Conservation (phyloP, 805 yeast species). For the Candida qinlingensis region DNA sequence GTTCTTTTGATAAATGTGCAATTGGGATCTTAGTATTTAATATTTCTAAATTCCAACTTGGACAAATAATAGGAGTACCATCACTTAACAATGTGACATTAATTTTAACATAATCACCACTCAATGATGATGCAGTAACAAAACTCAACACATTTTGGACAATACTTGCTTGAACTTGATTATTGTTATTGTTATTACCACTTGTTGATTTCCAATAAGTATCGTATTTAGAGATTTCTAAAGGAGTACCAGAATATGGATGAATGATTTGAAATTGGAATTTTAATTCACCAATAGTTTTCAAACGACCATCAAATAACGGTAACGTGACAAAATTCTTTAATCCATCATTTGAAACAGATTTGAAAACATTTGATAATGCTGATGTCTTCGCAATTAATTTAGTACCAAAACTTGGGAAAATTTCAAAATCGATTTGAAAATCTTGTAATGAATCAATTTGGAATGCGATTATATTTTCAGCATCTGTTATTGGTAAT, state of each 20-base stretch:
- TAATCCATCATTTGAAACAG: conserved; percentile 30
- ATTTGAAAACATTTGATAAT: conserved; percentile 47
- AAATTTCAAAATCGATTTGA: conserved; percentile 79
- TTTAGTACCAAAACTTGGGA: conserved; percentile 92
- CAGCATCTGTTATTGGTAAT: conserved; percentile 59
- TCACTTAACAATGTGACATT: conserved; percentile 71
- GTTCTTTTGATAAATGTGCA: conserved; percentile 42
- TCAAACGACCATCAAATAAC: conserved; percentile 72
- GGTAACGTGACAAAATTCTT: conserved; percentile 50
- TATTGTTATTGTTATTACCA: conserved; percentile 27
- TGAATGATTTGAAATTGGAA: conserved; percentile 78
- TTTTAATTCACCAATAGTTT: conserved; percentile 73
- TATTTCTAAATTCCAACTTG: conserved; percentile 51
- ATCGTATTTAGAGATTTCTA: conserved; percentile 88
- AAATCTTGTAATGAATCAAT: conserved; percentile 73
- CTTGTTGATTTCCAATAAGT: conserved; percentile 95
- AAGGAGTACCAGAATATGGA: conserved; percentile 80
- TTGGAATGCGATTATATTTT: conserved; percentile 71
- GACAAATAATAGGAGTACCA: conserved; percentile 81
- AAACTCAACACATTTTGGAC: conserved; percentile 48
- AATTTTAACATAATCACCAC: conserved; percentile 71
- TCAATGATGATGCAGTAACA: conserved; percentile 86
- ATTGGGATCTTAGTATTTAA: conserved; percentile 52
- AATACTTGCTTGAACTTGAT: neutral
- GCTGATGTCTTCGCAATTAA: conserved; percentile 86